A percentile compares a stretch with the other conserved stretches of the same genome.
Evolutionary conservation across 768 basidiomycete genomes (phyloP).

Genomic region (Tricholoma sp.): DNA sequence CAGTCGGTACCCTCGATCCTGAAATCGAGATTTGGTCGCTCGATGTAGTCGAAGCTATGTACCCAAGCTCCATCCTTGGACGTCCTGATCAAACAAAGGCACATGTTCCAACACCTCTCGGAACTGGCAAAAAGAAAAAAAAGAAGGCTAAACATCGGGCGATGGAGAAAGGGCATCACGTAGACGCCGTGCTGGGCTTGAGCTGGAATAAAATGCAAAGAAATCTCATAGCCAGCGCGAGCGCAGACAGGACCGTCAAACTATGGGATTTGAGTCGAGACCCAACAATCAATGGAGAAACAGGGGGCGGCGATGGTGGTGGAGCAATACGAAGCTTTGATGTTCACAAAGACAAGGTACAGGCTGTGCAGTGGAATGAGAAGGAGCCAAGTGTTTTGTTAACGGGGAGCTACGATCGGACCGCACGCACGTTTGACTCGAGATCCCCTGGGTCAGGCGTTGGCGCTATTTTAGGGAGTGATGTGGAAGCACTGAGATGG

Average conservation of each 20-base stretch:
- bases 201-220: slow-evolving; percentile 90
- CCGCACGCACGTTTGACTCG: slow-evolving; percentile 92
- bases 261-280: slow-evolving; percentile 89
- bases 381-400: slow-evolving; percentile 84
- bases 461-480: slow-evolving; percentile 81
- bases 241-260: slow-evolving; percentile 94
- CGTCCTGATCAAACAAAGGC: slow-evolving; percentile 79
- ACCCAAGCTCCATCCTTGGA: slow-evolving; percentile 88
- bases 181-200: slow-evolving; percentile 89
- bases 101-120: slow-evolving; percentile 70
- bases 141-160: slow-evolving; percentile 75
- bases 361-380: slow-evolving; percentile 94
- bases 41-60: slow-evolving; percentile 90
- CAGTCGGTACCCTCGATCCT: slow-evolving; percentile 95
- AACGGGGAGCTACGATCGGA: slow-evolving; percentile 92
- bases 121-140: slow-evolving; percentile 96
- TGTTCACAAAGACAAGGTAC: slow-evolving; percentile 90
- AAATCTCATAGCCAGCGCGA: slow-evolving; percentile 88
- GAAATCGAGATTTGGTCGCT: slow-evolving; percentile 99
- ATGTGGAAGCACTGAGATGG: slow-evolving; percentile 93
- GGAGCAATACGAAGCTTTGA: slow-evolving; percentile 83
- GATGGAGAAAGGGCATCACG: slow-evolving; percentile 67
- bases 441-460: slow-evolving; percentile 77
- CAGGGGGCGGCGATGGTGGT: slow-evolving; percentile 36
- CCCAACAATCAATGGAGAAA: slow-evolving; percentile 36